These are phyloP conservation scores for Phellopilus nigrolimitatus DNA, from an alignment of 1,284 basidiomycete genomes.

Conservation along the genomic window DNA sequence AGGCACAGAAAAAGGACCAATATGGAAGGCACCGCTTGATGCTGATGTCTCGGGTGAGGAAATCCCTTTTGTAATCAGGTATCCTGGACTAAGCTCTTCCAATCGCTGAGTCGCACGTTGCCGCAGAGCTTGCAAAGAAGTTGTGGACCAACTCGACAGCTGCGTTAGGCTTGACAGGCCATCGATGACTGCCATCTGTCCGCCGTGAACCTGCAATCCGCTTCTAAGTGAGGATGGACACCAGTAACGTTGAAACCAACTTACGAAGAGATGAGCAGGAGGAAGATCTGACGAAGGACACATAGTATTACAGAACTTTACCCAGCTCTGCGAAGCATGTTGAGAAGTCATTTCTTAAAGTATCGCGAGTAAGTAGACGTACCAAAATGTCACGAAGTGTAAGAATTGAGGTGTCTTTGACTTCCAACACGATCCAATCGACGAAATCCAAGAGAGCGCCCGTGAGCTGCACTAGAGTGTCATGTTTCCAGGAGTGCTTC, in stretches of 20 bases:
- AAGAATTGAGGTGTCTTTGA: slow-evolving; percentile 66
- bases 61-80: background rate
- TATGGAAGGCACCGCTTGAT: slow-evolving; percentile 35
- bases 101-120: slow-evolving; percentile 45
- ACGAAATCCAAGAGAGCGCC: slow-evolving; percentile 72
- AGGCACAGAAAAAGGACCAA: slow-evolving; percentile 75
- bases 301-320: slow-evolving; percentile 77
- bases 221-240: slow-evolving; percentile 16
- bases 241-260: slow-evolving; percentile 28
- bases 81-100: slow-evolving; percentile 47
- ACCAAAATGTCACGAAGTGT: slow-evolving; percentile 90
- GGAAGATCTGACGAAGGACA: slow-evolving; percentile 39
- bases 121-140: slow-evolving; percentile 46
- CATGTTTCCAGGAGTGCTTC: slow-evolving; percentile 62
- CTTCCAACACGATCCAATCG: slow-evolving; percentile 69
- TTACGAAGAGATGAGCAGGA: slow-evolving; percentile 64
- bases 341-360: background rate
- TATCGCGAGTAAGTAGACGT: slow-evolving; percentile 28
- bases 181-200: slow-evolving; percentile 83
- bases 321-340: slow-evolving; percentile 70
- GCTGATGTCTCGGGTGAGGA: background rate
- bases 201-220: slow-evolving; percentile 73
- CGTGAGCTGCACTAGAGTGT: slow-evolving; percentile 58
- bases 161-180: slow-evolving; percentile 61
- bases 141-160: slow-evolving; percentile 24